These are phyloP conservation scores for Caryopteris hybrid DNA, from an alignment of 305 asterid species.

Conservation along the genomic window DNA sequence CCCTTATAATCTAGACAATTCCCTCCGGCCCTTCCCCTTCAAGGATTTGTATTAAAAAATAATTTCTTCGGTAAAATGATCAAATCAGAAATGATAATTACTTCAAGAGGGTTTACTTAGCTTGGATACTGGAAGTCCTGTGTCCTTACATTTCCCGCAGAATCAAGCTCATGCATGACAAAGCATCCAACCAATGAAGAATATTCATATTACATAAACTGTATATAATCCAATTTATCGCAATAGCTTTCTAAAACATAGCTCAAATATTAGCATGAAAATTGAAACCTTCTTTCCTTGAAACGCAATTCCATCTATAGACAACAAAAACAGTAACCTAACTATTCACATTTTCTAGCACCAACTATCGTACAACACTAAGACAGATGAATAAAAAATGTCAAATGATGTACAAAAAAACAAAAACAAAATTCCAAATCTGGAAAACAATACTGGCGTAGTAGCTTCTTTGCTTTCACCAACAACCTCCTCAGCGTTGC, in stretches of 20 bases:
- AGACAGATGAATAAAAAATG: neutral
- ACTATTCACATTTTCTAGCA: conserved; percentile 15
- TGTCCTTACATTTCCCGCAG: too few relatives aligned
- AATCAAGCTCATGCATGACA: too few relatives aligned
- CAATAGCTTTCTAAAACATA: neutral
- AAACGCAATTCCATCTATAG: neutral
- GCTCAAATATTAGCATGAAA: neutral
- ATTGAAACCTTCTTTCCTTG: neutral
- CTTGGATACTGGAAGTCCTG: too few relatives aligned
- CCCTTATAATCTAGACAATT: too few relatives aligned
- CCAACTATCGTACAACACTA: neutral
- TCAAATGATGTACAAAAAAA: conserved; percentile 5
- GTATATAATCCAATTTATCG: neutral
- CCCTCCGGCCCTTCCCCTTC: too few relatives aligned
- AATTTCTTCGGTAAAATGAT: too few relatives aligned
- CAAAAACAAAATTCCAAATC: neutral
- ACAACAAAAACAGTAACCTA: neutral
- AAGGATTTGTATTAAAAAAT: too few relatives aligned
- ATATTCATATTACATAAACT: too few relatives aligned
- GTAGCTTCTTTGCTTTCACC: neutral
- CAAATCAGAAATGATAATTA: too few relatives aligned
- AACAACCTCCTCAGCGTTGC: neutral
- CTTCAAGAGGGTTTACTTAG: too few relatives aligned
- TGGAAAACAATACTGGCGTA: neutral
- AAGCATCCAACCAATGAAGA: too few relatives aligned